phyloP scores from a whole-genome alignment of 2,329 filamentous ascomycete species.

The Colletotrichum cereale region DNA sequence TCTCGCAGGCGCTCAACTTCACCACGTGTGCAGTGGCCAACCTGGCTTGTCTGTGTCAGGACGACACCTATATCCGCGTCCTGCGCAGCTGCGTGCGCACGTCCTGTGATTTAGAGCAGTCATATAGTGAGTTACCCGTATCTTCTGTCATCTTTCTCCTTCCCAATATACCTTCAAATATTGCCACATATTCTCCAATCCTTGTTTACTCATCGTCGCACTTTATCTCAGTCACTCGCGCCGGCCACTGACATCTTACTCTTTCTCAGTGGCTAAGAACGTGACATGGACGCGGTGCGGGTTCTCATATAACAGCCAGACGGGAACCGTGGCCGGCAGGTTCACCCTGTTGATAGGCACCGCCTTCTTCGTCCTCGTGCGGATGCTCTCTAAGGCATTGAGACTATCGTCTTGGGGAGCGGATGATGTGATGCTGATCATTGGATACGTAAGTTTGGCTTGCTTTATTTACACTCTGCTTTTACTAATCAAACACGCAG shows the following conservation, averaged over 20 bases:
- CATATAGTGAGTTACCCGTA: conserved; percentile 3
- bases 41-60: conserved; percentile 24
- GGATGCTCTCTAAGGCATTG: conserved; percentile 14
- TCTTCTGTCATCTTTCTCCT: background rate
- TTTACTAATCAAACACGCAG: background rate
- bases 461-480: too few species aligned
- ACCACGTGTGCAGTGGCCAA: conserved; percentile 22
- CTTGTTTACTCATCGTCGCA: too few species aligned
- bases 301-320: conserved; percentile 12
- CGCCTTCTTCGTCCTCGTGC: conserved; percentile 16
- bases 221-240: background rate
- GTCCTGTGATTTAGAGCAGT: conserved; percentile 13
- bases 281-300: conserved; percentile 26
- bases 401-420: conserved; percentile 28
- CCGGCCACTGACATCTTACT: background rate
- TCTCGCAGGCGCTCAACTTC: conserved; percentile 19
- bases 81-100: conserved; percentile 20
- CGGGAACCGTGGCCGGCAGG: background rate
- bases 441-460: conserved; percentile 23
- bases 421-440: conserved; percentile 19
- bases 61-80: conserved; percentile 4
- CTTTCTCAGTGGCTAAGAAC: conserved; percentile 23
- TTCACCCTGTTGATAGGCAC: conserved; percentile 8
- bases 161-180: background rate
- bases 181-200: background rate